These are phyloP conservation scores for Aspergillus pseudoviridinutans DNA, from an alignment of 2,329 filamentous ascomycete species.

Conservation along the genomic window DNA sequence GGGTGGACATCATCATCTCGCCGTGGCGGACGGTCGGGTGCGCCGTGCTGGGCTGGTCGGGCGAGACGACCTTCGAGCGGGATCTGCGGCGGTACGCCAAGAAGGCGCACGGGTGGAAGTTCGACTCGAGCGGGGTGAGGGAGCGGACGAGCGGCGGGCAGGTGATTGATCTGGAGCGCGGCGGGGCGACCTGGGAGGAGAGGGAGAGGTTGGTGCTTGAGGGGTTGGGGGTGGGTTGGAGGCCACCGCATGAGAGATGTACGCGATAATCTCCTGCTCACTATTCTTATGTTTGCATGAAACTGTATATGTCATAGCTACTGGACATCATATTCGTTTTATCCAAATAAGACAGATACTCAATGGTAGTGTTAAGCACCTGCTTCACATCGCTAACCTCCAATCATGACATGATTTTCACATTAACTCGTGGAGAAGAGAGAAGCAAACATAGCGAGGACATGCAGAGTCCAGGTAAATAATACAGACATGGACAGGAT, in stretches of 20 bases:
- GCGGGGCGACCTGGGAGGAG: constrained; percentile 56
- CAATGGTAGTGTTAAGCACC: no score
- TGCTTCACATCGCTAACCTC: no score
- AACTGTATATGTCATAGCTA: no score
- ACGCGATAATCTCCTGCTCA: constrained; percentile 46
- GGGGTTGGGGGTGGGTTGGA: constrained; percentile 66
- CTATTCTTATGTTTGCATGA: no score
- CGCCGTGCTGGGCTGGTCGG: constrained; percentile 82
- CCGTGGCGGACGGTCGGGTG: constrained; percentile 89
- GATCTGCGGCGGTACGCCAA: constrained; percentile 80
- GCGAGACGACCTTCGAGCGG: constrained; percentile 83
- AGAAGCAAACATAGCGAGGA: background rate
- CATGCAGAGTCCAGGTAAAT: background rate
- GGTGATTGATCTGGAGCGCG: constrained; percentile 64
- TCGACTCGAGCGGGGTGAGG: constrained; percentile 84
- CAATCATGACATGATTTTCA: no score
- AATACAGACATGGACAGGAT: background rate
- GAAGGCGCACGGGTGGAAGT: constrained; percentile 69
- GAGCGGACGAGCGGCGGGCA: constrained; percentile 60
- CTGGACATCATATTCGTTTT: background rate
- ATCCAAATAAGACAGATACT: background rate
- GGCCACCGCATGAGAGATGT: constrained; percentile 63
- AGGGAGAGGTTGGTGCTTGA: constrained; percentile 80
- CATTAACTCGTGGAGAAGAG: background rate
- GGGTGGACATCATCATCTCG: constrained; percentile 87